A percentile compares a stretch with the other conserved stretches of the same genome.
phyloP scores from a whole-genome alignment of 148 eudicot species.

The Rhododendron mucronatum region DNA sequence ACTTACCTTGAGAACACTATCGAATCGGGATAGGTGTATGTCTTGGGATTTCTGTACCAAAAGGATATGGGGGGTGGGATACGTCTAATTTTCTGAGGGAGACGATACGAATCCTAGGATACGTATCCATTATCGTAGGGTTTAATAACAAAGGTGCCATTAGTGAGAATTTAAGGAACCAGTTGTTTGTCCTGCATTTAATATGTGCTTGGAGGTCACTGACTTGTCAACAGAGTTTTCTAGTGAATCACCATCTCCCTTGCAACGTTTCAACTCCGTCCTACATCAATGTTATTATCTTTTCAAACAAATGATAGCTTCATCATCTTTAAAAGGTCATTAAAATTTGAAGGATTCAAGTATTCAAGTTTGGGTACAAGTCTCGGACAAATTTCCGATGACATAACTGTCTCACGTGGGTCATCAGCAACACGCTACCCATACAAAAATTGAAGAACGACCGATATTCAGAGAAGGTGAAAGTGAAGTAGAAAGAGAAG shows the following conservation, averaged over 20 bases:
- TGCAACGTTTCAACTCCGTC: neutral
- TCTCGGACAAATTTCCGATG: neutral
- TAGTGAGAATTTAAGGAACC: neutral
- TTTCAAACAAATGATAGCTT: neutral
- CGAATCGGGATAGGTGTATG: neutral
- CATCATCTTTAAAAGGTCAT: neutral
- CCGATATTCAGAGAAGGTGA: neutral
- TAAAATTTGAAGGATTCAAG: neutral
- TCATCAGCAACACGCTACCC: slow-evolving; percentile 6
- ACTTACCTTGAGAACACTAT: neutral
- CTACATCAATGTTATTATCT: neutral
- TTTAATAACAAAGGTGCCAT: neutral
- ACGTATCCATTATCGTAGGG: neutral
- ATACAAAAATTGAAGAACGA: neutral
- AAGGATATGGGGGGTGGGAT: neutral
- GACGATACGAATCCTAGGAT: neutral
- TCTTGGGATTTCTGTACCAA: neutral
- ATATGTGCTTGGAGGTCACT: neutral
- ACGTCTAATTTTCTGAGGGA: neutral
- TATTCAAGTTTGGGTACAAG: neutral
- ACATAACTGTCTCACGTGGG: neutral
- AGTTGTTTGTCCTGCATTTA: neutral
- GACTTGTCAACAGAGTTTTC: neutral
- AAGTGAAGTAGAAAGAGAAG: neutral
- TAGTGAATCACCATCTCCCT: neutral